Base-by-base conservation (phyloP, 1,139 yeast species). In the Yamadazyma jaroonii region DNA sequence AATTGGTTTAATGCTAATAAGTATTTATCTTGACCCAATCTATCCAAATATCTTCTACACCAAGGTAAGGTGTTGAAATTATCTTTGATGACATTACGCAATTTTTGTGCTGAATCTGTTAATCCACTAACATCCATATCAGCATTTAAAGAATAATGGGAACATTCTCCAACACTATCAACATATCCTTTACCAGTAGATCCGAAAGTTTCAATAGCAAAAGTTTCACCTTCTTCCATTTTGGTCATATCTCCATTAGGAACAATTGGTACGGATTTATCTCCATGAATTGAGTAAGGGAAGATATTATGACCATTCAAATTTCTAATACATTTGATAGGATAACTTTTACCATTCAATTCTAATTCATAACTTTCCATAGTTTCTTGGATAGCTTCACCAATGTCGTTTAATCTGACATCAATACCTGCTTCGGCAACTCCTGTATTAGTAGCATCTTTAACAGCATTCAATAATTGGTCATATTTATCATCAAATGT, bases 141-240 rank as follows among this genome's bases (percentile, higher is more conserved):
- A 23, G 63, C 59, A 50, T 72, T 77, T 52, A 79, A 67, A 26
- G 95, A 90, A 58, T 92, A 92, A 64, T 92, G 99, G 9, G 97
- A 89, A 53, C 92, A 84, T 62, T 94, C 98, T 34, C 98, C 98
- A 44, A 81, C 84, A 15, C 81, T 72, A 37, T 82, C 67, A 28
- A 92, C 98, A 52, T 82, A 83, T 21, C 97, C 99, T 45, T 84
- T 78, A 45, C 99, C 99, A 2, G 98, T 92, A 31, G 96, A 79
- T 5, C 98, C 98, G 55, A 92, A 92, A 3, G 99, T 92, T 64
- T 92, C 99, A 55, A 94, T 90, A 40, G 99, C 99, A 71, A 88
- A 92, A 3, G 89, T 84, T 61, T 92, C 98, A 44, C 97, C 97
- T 67, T 92, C 99, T 61, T 94, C 99, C 97, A 92, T 90, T 72